Conservation (phyloP, 164 flowering plant genomes). For the Aristolochia contorta region DNA sequence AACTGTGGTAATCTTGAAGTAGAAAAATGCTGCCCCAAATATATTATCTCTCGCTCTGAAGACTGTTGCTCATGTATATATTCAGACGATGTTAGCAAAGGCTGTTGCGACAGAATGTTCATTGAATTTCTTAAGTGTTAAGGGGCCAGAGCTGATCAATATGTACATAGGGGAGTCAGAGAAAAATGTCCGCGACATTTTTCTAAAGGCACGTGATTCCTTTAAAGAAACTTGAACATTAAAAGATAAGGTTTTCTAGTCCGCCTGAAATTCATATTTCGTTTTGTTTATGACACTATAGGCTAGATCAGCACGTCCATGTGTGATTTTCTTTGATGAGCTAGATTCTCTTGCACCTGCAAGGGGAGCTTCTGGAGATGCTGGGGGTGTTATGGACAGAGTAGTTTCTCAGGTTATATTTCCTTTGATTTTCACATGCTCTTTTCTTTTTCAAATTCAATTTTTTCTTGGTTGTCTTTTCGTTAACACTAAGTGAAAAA, state of each 20-base stretch:
- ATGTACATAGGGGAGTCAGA: slow-evolving; percentile 42
- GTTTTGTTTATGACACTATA: slow-evolving; percentile 23
- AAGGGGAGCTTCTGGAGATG: slow-evolving; percentile 97
- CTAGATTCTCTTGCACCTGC: slow-evolving; percentile 99
- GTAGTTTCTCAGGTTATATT: slow-evolving; percentile 86
- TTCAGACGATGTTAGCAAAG: slow-evolving; percentile 83
- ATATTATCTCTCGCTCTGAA: background rate
- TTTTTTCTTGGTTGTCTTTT: background rate
- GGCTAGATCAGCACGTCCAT: slow-evolving; percentile 96
- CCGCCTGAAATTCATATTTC: background rate
- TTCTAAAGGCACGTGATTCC: slow-evolving; percentile 61
- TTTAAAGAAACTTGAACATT: background rate
- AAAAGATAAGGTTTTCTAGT: background rate
- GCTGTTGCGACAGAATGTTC: slow-evolving; percentile 96
- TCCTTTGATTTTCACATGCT: background rate
- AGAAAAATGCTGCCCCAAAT: background rate
- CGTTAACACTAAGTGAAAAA: too few relatives aligned
- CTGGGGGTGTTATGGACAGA: slow-evolving; percentile 99
- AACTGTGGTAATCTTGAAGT: background rate
- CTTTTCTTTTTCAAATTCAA: background rate
- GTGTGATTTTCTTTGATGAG: slow-evolving; percentile 96
- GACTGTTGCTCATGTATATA: background rate
- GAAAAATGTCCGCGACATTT: slow-evolving; percentile 81
- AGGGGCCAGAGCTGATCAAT: slow-evolving; percentile 94
- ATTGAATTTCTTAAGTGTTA: slow-evolving; percentile 88